Percentiles rank a stretch among this genome's conserved stretches.
Evolutionary conservation across 345 rosid species (phyloP).

Genomic region (Linum tenue): DNA sequence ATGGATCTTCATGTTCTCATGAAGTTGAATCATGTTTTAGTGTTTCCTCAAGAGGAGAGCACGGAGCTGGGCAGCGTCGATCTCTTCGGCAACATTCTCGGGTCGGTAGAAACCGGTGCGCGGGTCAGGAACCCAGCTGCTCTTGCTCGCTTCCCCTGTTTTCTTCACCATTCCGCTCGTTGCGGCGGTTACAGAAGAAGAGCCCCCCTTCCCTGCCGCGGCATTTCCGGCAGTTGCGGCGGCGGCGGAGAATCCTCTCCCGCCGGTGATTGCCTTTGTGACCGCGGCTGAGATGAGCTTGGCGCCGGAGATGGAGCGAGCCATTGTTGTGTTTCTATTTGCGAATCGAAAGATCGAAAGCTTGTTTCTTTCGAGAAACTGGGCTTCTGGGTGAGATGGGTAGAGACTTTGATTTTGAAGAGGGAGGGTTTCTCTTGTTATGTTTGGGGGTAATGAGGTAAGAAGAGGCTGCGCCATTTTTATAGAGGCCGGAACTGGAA

Average conservation of each 20-base stretch:
- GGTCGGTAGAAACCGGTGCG: conserved; percentile 1
- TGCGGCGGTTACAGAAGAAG: not conserved
- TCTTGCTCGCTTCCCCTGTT: not conserved
- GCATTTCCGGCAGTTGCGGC: not conserved
- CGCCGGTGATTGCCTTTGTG: not conserved
- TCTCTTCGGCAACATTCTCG: conserved; percentile 1
- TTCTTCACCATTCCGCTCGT: not conserved
- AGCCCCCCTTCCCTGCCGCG: not conserved
- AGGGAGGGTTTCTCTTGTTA: too few species aligned
- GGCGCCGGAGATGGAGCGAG: conserved; percentile 1
- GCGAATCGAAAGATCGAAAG: too few species aligned
- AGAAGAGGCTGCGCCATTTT: too few species aligned
- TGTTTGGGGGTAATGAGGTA: too few species aligned
- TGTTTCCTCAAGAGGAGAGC: conserved; percentile 2
- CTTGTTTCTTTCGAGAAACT: too few species aligned
- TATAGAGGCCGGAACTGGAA: too few species aligned
- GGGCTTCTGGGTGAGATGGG: too few species aligned
- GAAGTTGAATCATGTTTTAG: not conserved
- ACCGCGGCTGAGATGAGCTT: not conserved
- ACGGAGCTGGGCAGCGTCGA: conserved; percentile 2
- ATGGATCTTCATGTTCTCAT: too few species aligned
- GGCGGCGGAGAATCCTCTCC: not conserved
- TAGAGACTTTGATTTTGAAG: too few species aligned
- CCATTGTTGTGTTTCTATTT: not conserved
- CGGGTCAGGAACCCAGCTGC: conserved; percentile 2